These are phyloP conservation scores for Neofusicoccum parvum DNA, from an alignment of 2,329 filamentous ascomycete species.

Conservation along the genomic window DNA sequence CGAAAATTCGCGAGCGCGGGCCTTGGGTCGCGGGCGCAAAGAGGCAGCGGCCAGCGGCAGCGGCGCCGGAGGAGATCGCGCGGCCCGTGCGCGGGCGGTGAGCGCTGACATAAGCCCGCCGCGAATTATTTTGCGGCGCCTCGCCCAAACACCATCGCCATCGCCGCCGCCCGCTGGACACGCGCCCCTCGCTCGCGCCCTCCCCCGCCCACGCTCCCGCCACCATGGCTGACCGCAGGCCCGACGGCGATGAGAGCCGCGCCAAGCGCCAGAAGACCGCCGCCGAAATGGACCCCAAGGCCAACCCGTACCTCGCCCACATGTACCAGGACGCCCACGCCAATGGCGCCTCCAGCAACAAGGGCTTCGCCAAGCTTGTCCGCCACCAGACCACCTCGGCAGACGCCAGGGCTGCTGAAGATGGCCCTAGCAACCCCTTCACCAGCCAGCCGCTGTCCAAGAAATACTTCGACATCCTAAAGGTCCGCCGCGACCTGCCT, in stretches of 20 bases:
- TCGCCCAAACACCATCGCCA: neutral
- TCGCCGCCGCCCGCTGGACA: neutral
- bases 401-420: slow-evolving; percentile 73
- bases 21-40: neutral
- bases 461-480: slow-evolving; percentile 87
- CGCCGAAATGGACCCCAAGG: slow-evolving; percentile 53
- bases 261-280: slow-evolving; percentile 59
- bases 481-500: slow-evolving; percentile 80
- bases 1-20: slow-evolving; percentile 1
- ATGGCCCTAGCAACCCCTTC: slow-evolving; percentile 83
- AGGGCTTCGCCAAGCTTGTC: slow-evolving; percentile 58
- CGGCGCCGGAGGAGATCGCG: neutral
- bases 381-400: slow-evolving; percentile 79
- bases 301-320: slow-evolving; percentile 92
- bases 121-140: slow-evolving; percentile 18
- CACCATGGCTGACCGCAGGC: slow-evolving; percentile 60
- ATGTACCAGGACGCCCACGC: slow-evolving; percentile 63
- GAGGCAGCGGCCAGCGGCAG: no score
- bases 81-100: slow-evolving; percentile 1
- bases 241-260: slow-evolving; percentile 53
- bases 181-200: neutral
- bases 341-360: slow-evolving; percentile 33
- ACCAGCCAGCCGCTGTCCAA: slow-evolving; percentile 74
- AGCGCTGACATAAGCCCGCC: slow-evolving; percentile 7
- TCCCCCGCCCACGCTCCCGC: neutral